Percentiles rank a stretch among this genome's conserved stretches.
These are phyloP conservation scores for Apiotrichum veenhuisii DNA, from an alignment of 1,284 basidiomycete genomes.

Conservation along the genomic window DNA sequence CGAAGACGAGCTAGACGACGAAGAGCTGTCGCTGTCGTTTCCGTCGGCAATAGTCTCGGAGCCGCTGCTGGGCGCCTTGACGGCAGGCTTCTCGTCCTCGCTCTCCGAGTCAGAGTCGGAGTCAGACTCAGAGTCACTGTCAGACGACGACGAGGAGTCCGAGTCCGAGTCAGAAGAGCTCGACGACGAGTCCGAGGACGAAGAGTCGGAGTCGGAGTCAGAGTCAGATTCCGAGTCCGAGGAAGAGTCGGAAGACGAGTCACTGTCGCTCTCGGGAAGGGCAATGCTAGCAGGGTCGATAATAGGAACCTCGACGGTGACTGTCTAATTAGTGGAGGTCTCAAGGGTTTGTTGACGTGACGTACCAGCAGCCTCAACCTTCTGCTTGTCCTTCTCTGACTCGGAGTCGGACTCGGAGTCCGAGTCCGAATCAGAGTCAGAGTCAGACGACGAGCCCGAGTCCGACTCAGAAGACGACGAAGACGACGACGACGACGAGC, in stretches of 20 bases:
- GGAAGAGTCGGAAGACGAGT: constrained; percentile 1
- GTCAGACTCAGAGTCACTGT: constrained; percentile 13
- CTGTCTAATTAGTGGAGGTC: neutral
- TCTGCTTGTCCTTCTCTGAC: constrained; percentile 9
- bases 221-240: constrained; percentile 20
- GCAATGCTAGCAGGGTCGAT: constrained; percentile 9
- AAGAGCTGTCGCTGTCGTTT: constrained; percentile 16
- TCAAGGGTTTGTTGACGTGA: neutral
- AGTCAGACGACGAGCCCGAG: constrained; percentile 18
- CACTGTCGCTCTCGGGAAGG: constrained; percentile 9
- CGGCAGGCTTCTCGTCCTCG: constrained; percentile 4
- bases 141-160: neutral
- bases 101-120: constrained; percentile 9
- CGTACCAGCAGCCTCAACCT: constrained; percentile 10
- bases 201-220: neutral
- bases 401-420: constrained; percentile 13
- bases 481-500: constrained; percentile 17
- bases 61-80: neutral
- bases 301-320: constrained; percentile 1
- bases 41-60: constrained; percentile 6
- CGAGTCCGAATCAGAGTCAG: constrained; percentile 17
- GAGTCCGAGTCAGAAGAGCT: constrained; percentile 11
- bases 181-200: constrained; percentile 11
- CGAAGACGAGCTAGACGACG: constrained; percentile 12
- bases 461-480: constrained; percentile 11